Conservation (phyloP, 1,284 basidiomycete genomes). For the Puccinia polysora region DNA sequence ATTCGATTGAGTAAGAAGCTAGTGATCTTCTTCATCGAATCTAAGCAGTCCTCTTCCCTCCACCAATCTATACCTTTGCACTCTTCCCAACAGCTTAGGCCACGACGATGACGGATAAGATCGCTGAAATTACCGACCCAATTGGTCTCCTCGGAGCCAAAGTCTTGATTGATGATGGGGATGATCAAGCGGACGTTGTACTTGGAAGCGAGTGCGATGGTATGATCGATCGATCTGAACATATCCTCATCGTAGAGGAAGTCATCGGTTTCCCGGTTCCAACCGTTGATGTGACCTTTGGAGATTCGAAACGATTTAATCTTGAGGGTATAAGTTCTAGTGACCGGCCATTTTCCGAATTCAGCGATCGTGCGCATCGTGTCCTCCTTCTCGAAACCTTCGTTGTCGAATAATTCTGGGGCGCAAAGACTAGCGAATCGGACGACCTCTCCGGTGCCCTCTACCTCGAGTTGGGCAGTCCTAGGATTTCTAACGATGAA, state of each 20-base stretch:
- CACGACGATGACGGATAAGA: constrained; percentile 32
- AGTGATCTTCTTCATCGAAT: constrained; percentile 43
- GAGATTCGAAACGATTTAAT: constrained; percentile 34
- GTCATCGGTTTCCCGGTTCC: constrained; percentile 30
- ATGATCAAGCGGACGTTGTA: constrained; percentile 42
- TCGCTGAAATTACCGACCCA: constrained; percentile 43
- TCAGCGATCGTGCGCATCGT: constrained; percentile 40
- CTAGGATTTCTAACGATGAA: constrained; percentile 33
- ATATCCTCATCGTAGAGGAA: constrained; percentile 41
- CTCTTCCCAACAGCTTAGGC: constrained; percentile 23
- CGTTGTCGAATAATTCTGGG: constrained; percentile 43
- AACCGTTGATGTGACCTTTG: constrained; percentile 40
- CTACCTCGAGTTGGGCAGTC: constrained; percentile 33
- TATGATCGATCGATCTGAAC: constrained; percentile 43
- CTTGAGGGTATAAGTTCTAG: constrained; percentile 42
- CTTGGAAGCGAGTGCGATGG: constrained; percentile 34
- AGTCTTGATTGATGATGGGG: constrained; percentile 43
- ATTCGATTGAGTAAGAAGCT: constrained; percentile 44
- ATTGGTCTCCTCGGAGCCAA: constrained; percentile 42
- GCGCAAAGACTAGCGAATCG: constrained; percentile 40
- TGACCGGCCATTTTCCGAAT: constrained; percentile 42
- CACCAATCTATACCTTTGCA: constrained; percentile 24
- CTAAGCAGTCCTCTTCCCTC: constrained; percentile 39
- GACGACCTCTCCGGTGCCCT: constrained; percentile 27
- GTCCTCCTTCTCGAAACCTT: constrained; percentile 42